A percentile compares a stretch with the other conserved stretches of the same genome.
These are phyloP conservation scores for Tylopilus sp. DNA, from an alignment of 1,284 basidiomycete genomes.

Conservation along the genomic window DNA sequence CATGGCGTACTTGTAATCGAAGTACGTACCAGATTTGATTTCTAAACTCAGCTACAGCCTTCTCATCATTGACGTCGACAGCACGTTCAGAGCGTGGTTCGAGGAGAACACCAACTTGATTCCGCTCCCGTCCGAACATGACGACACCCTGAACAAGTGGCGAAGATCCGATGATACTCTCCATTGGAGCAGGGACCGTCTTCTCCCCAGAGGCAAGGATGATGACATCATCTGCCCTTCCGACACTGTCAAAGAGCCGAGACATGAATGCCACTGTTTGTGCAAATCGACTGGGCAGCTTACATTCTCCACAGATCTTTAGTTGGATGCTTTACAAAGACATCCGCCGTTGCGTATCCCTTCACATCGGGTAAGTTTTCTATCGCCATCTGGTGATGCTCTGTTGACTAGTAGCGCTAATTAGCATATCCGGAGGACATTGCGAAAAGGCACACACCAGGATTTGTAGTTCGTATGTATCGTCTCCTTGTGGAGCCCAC, in stretches of 20 bases:
- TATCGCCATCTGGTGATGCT: background rate
- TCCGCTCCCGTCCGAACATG: conserved; percentile 25
- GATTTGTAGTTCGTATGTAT: conserved; percentile 7
- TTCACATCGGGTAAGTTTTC: background rate
- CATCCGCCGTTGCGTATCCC: conserved; percentile 2
- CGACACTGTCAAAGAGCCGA: conserved; percentile 12
- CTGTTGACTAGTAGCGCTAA: conserved; percentile 1
- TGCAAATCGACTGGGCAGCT: background rate
- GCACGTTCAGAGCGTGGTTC: conserved; percentile 23
- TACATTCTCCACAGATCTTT: conserved; percentile 9
- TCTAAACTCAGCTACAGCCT: conserved; percentile 1
- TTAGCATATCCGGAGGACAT: no score
- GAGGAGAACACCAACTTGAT: conserved; percentile 39
- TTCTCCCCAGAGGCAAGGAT: conserved; percentile 30
- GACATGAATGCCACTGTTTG: background rate
- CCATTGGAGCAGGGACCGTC: conserved; percentile 29
- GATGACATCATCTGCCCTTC: conserved; percentile 28
- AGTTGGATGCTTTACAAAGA: conserved; percentile 6
- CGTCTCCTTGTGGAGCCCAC: conserved; percentile 1
- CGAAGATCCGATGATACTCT: conserved; percentile 22
- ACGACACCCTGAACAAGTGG: conserved; percentile 26
- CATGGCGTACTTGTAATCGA: no score
- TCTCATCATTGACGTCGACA: background rate
- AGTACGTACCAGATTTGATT: conserved; percentile 1
- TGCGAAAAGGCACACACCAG: background rate